Base-by-base conservation (phyloP, 1,139 yeast species). In the Yamadazyma diddensiae region DNA sequence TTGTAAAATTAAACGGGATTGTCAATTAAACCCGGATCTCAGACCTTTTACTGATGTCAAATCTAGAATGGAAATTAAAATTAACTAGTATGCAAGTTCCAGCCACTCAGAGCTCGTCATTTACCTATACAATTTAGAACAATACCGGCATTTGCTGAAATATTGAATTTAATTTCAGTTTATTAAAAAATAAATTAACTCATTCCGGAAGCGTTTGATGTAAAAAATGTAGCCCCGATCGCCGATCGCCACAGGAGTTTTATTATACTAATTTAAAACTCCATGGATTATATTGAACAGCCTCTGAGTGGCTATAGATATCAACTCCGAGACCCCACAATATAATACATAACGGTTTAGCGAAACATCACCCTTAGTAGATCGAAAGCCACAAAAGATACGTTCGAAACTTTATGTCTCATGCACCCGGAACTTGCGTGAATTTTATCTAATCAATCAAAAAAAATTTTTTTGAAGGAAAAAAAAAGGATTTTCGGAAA, bases 391-490 rank as follows among this genome's bases (percentile, higher is more conserved):
- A 18, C 9, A 7, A 18, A 18, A 18, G 20, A 7, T 18, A 18
- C n/a, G n/a, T n/a, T n/a, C n/a, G n/a, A n/a, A n/a, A n/a, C n/a
- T n/a, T n/a, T n/a, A n/a, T n/a, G n/a, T n/a, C n/a, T n/a, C n/a
- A n/a, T n/a, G n/a, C n/a, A n/a, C n/a, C n/a, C n/a, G n/a, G n/a
- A 18, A 18, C 6, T 18, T 18, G 20, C 20, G 20, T 12, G 15
- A 15, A 7, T 7, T 22, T 22, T 22, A 22, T 22, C 25, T 22
- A 22, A 22, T 22, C 25, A 22, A 22, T 22, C 25, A 22, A 22
- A 10, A 13, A 22, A 13, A 22, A 7, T 18, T 18, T 18, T 18
- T 18, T 18, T 18, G 20, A 6, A 18, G 20, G 9, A 18, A 8
- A 15, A 15, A 16, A 6, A 14, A n/a, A n/a, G n/a, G n/a, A n/a